Percentiles rank a stretch among this genome's conserved stretches.
Evolutionary conservation across 2,329 filamentous ascomycete genomes (phyloP).

Genomic region (Helotiales sp.): DNA sequence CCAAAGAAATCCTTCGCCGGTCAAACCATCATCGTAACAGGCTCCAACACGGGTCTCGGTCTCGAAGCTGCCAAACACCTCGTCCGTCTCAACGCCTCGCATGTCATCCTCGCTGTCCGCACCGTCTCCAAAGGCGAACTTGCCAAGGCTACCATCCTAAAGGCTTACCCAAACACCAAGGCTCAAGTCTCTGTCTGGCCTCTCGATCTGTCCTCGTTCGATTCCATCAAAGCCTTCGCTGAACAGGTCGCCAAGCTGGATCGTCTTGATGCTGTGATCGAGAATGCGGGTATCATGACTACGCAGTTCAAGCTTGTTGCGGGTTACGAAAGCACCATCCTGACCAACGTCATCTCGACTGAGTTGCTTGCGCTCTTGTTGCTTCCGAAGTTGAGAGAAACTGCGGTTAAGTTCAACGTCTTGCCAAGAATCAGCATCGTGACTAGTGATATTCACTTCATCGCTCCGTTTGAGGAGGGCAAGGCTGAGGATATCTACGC

Average conservation of each 20-base stretch:
- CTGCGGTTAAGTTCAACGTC: constrained; percentile 20
- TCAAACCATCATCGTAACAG: constrained; percentile 41
- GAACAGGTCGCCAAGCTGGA: constrained; percentile 32
- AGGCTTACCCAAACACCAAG: constrained; percentile 13
- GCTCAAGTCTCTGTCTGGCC: constrained; percentile 20
- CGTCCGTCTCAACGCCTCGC: constrained; percentile 33
- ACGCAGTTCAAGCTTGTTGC: constrained; percentile 9
- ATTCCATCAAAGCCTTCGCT: constrained; percentile 20
- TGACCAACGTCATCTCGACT: constrained; percentile 33
- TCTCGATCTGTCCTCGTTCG: constrained; percentile 20
- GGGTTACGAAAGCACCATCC: constrained; percentile 24
- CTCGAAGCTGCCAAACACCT: constrained; percentile 39
- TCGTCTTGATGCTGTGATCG: constrained; percentile 45
- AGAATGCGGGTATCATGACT: constrained; percentile 33
- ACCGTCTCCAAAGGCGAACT: constrained; percentile 37
- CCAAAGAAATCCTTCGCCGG: constrained; percentile 19
- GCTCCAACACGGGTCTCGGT: constrained; percentile 44
- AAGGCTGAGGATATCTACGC: constrained; percentile 27
- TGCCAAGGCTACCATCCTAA: constrained; percentile 34
- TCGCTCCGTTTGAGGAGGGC: constrained; percentile 17
- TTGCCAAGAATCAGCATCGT: constrained; percentile 25
- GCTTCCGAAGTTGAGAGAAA: constrained; percentile 28
- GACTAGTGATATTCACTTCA: constrained; percentile 1
- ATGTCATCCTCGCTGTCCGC: constrained; percentile 44
- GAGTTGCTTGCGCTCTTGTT: constrained; percentile 29